phyloP scores from a whole-genome alignment of 768 basidiomycete species.

The Sistotremastrum suecicum region DNA sequence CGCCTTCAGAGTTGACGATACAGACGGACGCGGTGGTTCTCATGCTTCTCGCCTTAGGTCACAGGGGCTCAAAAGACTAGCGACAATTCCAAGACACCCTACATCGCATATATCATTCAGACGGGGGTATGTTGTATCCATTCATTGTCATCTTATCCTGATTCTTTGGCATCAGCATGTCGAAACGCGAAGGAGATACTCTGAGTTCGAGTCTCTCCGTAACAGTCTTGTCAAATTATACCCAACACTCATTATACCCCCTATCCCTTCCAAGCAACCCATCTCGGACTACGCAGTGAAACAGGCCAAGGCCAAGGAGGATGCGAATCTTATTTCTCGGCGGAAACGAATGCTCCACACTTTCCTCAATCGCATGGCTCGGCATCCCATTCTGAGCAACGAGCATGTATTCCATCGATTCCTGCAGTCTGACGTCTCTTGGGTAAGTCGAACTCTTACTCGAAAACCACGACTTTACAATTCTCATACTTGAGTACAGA shows the following conservation, averaged over 20 bases:
- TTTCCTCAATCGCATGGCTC: constrained; percentile 79
- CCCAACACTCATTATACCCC: constrained; percentile 92
- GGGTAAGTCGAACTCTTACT: constrained; percentile 41
- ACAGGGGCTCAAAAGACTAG: constrained; percentile 92
- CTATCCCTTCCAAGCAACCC: constrained; percentile 94
- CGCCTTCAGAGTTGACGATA: constrained; percentile 12
- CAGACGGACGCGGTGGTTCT: not conserved
- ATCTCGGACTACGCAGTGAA: constrained; percentile 95
- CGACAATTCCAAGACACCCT: constrained; percentile 73
- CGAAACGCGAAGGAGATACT: constrained; percentile 83
- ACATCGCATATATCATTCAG: constrained; percentile 88
- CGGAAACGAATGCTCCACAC: constrained; percentile 92
- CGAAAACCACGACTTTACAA: not conserved
- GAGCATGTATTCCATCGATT: constrained; percentile 96
- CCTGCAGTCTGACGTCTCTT: constrained; percentile 89
- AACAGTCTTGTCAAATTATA: constrained; percentile 74
- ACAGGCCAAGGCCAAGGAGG: constrained; percentile 93
- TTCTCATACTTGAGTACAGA: constrained; percentile 26
- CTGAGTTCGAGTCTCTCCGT: constrained; percentile 92
- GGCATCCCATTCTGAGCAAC: constrained; percentile 90
- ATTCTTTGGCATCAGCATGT: constrained; percentile 36
- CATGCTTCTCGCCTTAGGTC: constrained; percentile 39
- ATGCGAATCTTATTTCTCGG: constrained; percentile 78
- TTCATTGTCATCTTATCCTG: constrained; percentile 7
- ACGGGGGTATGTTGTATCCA: constrained; percentile 49